These are phyloP conservation scores for Paramecium bursaria DNA, from an alignment of 73 alveolate species.

Conservation along the genomic window DNA sequence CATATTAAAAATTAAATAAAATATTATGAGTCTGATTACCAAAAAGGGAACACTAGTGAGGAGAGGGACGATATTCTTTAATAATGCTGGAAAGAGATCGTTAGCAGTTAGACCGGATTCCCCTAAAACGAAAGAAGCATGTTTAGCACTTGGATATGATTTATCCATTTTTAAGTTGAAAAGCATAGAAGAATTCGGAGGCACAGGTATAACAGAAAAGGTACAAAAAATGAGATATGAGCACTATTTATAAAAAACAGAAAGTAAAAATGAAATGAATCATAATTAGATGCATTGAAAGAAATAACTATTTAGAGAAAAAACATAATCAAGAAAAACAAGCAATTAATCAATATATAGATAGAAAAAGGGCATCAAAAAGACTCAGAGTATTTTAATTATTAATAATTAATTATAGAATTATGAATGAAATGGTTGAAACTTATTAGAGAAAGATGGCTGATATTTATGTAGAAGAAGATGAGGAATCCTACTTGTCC, in stretches of 20 bases:
- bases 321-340: neutral
- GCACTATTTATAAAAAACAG: conserved; percentile 34
- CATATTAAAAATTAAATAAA: too few relatives aligned
- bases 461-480: conserved; percentile 3
- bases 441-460: conserved; percentile 24
- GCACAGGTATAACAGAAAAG: neutral
- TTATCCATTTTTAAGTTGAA: conserved; percentile 8
- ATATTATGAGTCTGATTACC: too few relatives aligned
- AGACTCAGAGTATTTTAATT: neutral
- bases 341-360: conserved; percentile 4
- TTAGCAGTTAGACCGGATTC: conserved; percentile 42
- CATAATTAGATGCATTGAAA: conserved; percentile 7
- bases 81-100: too few relatives aligned
- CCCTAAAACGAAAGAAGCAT: conserved; percentile 52
- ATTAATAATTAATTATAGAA: neutral
- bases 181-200: conserved; percentile 37
- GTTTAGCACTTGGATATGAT: conserved; percentile 50
- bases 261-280: conserved; percentile 29
- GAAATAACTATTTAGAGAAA: conserved; percentile 10
- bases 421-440: conserved; percentile 28
- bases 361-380: conserved; percentile 14
- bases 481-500: conserved; percentile 10
- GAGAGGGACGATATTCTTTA: too few relatives aligned
- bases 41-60: too few relatives aligned
- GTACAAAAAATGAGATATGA: conserved; percentile 49